Base-by-base conservation (phyloP, 106 monocot species). In the Acanthochlamys bracteata region DNA sequence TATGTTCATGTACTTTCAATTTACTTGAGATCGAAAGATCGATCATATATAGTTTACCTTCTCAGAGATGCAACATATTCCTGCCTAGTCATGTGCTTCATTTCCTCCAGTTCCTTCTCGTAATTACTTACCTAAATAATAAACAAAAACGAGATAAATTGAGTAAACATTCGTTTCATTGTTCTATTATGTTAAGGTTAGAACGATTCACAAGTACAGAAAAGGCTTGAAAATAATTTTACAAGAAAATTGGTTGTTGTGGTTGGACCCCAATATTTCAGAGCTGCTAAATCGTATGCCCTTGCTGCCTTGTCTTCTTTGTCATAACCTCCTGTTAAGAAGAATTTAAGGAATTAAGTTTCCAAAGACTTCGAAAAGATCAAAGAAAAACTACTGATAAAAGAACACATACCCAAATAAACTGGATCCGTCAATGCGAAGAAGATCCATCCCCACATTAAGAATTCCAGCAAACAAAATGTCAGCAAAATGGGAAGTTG, bases 31-130 rank as follows among this genome's bases (percentile, higher is more conserved):
- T n/a, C n/a, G n/a, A 49, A 49, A 2, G 49, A 49, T 49, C 2
- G 10, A 14, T 49, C 17, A 49, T 14, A 49, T 49, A 17, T 49
- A 49, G 57, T 22, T 0, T 72, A 95, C 95, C 95, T 95, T 78
- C 95, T 73, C 9, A 95, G 84, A 23, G 95, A 90, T 74, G 95
- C 95, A 24, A 95, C 90, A 65, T 80, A 95, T 63, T 95, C 95
- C 71, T 90, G 95, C 77, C 95, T 87, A 22, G 86, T 95, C 95
- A 95, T 95, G 75, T 84, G 84, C 71, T 95, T 90, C 95, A 95
- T 95, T 64, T 95, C 95, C 68, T 90, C 95, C 63, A 95, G 58
- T 60, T 95, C 95, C 13, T 95, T 95, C 60, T 95, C 95, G 16
- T 95, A 95, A 59, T 84, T 88, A 52, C 73, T 90, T 33, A 90